phyloP scores from a whole-genome alignment of 2,329 filamentous ascomycete species.

The Aspergillus transmontanensis region DNA sequence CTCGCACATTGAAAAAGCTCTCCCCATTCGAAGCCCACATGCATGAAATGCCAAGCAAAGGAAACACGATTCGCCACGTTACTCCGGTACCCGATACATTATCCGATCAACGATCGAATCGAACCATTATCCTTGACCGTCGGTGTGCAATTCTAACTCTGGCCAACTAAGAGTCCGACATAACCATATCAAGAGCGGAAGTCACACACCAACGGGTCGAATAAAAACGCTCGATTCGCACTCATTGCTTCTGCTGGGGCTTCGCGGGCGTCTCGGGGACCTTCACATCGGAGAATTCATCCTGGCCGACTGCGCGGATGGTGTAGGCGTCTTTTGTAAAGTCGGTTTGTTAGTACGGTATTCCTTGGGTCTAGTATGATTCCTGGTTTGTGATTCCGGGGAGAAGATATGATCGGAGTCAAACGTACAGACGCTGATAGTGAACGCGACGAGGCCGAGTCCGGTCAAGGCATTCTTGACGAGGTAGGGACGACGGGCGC shows the following conservation, averaged over 20 bases:
- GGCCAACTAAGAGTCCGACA: not conserved
- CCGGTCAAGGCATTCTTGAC: slow-evolving; percentile 87
- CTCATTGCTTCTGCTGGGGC: slow-evolving; percentile 31
- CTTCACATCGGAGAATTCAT: slow-evolving; percentile 94
- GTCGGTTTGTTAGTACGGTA: slow-evolving; percentile 9
- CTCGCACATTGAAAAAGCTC: not conserved
- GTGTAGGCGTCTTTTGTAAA: slow-evolving; percentile 63
- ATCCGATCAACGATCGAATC: not conserved
- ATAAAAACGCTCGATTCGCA: not conserved
- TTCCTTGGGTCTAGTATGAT: not conserved
- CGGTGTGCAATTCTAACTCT: not conserved
- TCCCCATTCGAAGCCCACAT: not conserved
- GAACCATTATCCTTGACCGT: not conserved
- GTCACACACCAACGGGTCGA: not conserved
- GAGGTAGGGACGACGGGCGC: slow-evolving; percentile 88
- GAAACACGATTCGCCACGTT: not conserved
- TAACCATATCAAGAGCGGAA: not conserved
- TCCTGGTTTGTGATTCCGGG: not conserved
- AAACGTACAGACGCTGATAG: slow-evolving; percentile 84
- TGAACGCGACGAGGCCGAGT: slow-evolving; percentile 70
- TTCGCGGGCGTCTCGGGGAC: slow-evolving; percentile 71
- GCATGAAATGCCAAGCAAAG: not conserved
- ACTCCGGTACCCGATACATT: slow-evolving; percentile 1
- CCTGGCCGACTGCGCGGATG: slow-evolving; percentile 86
- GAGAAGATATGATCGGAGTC: not conserved